These are phyloP conservation scores for Mikania micrantha DNA, from an alignment of 129 eudicot genomes.

Conservation along the genomic window DNA sequence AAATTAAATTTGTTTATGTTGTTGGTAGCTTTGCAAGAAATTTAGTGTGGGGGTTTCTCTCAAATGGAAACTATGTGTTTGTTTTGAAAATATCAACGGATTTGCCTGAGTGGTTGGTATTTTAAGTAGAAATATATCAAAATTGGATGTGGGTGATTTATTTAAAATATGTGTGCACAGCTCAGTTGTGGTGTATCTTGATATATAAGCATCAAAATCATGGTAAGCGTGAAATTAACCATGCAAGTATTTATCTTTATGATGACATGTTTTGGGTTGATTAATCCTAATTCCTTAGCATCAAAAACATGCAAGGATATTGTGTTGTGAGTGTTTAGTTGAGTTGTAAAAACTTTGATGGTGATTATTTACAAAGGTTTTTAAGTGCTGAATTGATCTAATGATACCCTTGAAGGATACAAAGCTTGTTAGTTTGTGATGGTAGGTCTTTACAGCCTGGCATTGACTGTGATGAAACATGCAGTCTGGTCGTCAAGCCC, in stretches of 20 bases:
- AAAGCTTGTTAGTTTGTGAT: too few relatives aligned
- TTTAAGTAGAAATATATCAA: too few relatives aligned
- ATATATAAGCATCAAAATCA: slow-evolving; percentile 13
- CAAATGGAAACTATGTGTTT: slow-evolving; percentile 4
- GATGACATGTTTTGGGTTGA: slow-evolving; percentile 50
- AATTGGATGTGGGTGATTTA: slow-evolving; percentile 45
- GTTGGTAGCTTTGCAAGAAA: slow-evolving; percentile 68
- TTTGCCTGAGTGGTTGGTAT: slow-evolving; percentile 27
- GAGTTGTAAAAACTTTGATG: slow-evolving; percentile 47
- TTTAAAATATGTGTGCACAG: slow-evolving; percentile 58
- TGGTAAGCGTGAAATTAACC: neutral
- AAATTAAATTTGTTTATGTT: slow-evolving; percentile 61
- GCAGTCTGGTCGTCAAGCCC: too few relatives aligned
- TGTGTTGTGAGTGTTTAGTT: slow-evolving; percentile 44
- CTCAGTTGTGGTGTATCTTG: slow-evolving; percentile 58
- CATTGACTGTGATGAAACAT: too few relatives aligned
- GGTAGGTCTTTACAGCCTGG: too few relatives aligned
- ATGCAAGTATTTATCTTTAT: slow-evolving; percentile 36
- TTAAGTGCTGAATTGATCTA: too few relatives aligned
- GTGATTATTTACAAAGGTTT: neutral
- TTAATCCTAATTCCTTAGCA: slow-evolving; percentile 60
- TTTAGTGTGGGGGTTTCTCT: slow-evolving; percentile 43
- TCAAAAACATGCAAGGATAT: slow-evolving; percentile 37
- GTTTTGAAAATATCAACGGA: neutral
- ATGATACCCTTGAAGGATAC: too few relatives aligned